Conservation (phyloP, 805 yeast genomes). For the Barnettozyma botsteinii region DNA sequence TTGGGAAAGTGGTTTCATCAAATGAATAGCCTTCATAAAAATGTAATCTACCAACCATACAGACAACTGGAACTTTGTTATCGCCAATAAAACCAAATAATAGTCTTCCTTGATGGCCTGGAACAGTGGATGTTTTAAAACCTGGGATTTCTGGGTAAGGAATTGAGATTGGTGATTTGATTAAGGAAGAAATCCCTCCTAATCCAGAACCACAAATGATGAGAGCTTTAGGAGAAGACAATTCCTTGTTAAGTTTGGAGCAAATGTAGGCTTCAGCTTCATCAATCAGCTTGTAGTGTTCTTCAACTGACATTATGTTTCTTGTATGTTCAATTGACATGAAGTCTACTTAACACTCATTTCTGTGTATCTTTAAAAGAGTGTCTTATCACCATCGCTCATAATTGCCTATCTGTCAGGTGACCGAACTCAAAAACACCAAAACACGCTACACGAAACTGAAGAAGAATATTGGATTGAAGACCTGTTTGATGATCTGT, state of each 20-base stretch:
- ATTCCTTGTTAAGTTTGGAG: conserved; percentile 1
- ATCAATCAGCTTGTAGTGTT: conserved; percentile 13
- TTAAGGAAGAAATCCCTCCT: conserved; percentile 66
- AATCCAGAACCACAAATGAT: conserved; percentile 94
- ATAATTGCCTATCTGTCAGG: no score
- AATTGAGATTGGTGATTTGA: conserved; percentile 40
- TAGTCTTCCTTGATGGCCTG: conserved; percentile 83
- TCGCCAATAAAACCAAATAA: conserved; percentile 71
- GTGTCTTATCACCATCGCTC: no score
- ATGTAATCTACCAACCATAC: conserved; percentile 93
- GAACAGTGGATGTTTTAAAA: conserved; percentile 74
- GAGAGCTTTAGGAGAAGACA: conserved; percentile 51
- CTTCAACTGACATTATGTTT: conserved; percentile 5
- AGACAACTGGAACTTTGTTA: conserved; percentile 70
- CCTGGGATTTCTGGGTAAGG: conserved; percentile 72
- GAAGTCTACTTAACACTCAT: no score
- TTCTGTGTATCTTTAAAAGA: no score
- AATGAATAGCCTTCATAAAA: conserved; percentile 89
- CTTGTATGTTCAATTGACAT: no score
- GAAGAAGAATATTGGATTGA: no score
- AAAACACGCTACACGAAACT: no score
- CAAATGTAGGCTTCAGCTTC: conserved; percentile 17
- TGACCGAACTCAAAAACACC: no score
- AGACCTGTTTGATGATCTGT: no score
- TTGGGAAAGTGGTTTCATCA: conserved; percentile 77